Evolutionary conservation across 148 eudicot genomes (phyloP).

Genomic region (Amaranthus cruentus): DNA sequence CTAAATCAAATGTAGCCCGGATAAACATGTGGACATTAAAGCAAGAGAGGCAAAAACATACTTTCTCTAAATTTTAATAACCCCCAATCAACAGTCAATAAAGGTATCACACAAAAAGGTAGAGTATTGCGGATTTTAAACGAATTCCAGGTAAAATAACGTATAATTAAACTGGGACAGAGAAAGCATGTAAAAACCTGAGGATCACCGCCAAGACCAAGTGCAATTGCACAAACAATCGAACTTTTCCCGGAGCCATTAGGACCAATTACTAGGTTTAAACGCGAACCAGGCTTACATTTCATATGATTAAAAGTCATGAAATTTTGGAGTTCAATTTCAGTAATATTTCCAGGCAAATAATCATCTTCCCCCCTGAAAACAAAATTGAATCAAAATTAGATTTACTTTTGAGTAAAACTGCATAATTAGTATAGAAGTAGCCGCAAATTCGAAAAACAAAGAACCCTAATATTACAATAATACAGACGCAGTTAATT

Average conservation of each 20-base stretch:
- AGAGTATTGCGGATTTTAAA: no score
- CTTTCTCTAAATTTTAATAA: background rate
- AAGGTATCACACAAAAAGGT: no score
- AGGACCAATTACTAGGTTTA: conserved; percentile 89
- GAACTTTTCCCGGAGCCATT: conserved; percentile 98
- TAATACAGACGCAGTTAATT: background rate
- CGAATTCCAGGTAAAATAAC: no score
- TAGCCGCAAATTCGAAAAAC: background rate
- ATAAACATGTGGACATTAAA: background rate
- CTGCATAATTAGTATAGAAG: background rate
- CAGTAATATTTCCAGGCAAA: conserved; percentile 73
- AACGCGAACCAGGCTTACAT: conserved; percentile 78
- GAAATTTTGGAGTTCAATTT: conserved; percentile 78
- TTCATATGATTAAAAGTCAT: conserved; percentile 74
- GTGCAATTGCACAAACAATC: conserved; percentile 84
- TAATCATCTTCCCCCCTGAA: conserved; percentile 86
- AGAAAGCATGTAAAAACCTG: conserved; percentile 40
- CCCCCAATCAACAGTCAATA: no score
- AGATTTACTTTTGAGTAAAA: background rate
- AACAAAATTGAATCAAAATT: conserved; percentile 6
- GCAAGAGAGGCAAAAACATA: background rate
- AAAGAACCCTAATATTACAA: background rate
- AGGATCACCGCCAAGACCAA: conserved; percentile 94
- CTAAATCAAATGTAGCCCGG: background rate
- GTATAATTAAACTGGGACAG: background rate